Base-by-base conservation (phyloP, 805 yeast genomes). In the Ogataea ramenticola region DNA sequence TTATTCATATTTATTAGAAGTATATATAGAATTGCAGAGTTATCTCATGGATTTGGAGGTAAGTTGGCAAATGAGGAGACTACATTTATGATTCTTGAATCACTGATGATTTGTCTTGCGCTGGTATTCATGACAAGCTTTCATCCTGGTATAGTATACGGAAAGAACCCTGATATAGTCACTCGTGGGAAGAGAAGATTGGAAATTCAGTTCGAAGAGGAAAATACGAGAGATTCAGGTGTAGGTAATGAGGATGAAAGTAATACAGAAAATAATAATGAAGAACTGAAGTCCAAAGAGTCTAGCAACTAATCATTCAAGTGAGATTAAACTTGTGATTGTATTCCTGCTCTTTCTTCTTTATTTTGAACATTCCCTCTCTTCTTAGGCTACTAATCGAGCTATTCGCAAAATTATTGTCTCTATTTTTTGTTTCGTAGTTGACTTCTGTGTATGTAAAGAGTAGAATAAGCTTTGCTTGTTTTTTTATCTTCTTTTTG, bases 1-100 rank as follows among this genome's bases (percentile, higher is more conserved):
- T 20, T 75, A 3, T 70, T 78, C 36, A 70, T 87, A 21, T 80
- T 75, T 49, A 66, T 77, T 26, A 74, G 96, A 56, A 83, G 90
- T 50, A 66, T 80, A 36, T 87, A 85, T 62, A 74, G 96, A 57
- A 71, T 86, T 27, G 71, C 76, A 33, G 96, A 88, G 61, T 67
- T 88, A 46, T 61, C 79, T 2, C 78, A 80, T 55, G 91, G 90
- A 14, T 86, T 90, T 83, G 46, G 56, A 7, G 91, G 95, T 1
- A 68, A 61, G 45, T 65, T 88, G 52, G 82, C 85, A 40, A 66
- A 70, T 2, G 77, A 74, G 43, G 88, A 83, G 57, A 60, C 67
- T 39, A 80, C 74, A 52, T 75, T 82, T 52, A 65, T 82, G 57
- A 67, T 74, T 16, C 61, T 82, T 17, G 90, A 83, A 51, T 80